Evolutionary conservation across 2,329 filamentous ascomycete genomes (phyloP), one percentile per base, ranked within the genome.

Genomic region (Xenosphaeropsis pyriputrescens): DNA sequence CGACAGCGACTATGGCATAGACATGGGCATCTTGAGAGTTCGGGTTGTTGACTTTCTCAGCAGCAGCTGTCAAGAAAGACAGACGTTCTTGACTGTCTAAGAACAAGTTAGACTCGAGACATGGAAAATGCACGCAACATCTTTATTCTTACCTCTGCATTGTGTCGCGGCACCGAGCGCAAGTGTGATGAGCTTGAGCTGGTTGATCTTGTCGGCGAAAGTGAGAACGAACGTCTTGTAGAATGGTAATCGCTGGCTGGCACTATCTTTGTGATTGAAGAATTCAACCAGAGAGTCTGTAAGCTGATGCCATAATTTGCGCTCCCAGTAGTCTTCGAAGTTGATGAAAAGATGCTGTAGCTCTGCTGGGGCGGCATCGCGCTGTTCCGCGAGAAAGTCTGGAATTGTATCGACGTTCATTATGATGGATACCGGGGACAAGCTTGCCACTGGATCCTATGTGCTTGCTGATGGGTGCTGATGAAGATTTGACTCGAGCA

Each of bases 121-220:
- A 8, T 15, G 6, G 12, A 14, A 14, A 15, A 3, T 5, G 13
- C 14, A 17, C 8, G 30, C 30, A 15, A 12, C 13, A 17, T 5
- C 9, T 12, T 18, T 29, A 26, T 35, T 29, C 38, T 56, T 59
- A 89, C 85, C 77, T 66, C 72, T 70, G 61, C 83, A 93, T 65
- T 93, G 79, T 52, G 79, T 76, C 38, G 86, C 85, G 34, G 91
- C 84, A 62, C 82, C 84, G 56, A 96, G 65, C 13, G 86, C 91
- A 48, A 98, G 67, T 47, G 84, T 80, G 48, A 98, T 91, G 49
- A 96, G 79, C 71, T 95, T 95, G 45, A 98, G 70, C 67, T 96
- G 89, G 65, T 96, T 98, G 70, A 98, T 95, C 71, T 93, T 95
- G 58, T 94, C 88, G 47, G 88, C 85, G 57, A 98, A 98, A 61